A percentile compares a stretch with the other conserved stretches of the same genome.
These are phyloP conservation scores for Pseudovirgaria hyperparasitica DNA, from an alignment of 2,329 filamentous ascomycete species.

Conservation along the genomic window DNA sequence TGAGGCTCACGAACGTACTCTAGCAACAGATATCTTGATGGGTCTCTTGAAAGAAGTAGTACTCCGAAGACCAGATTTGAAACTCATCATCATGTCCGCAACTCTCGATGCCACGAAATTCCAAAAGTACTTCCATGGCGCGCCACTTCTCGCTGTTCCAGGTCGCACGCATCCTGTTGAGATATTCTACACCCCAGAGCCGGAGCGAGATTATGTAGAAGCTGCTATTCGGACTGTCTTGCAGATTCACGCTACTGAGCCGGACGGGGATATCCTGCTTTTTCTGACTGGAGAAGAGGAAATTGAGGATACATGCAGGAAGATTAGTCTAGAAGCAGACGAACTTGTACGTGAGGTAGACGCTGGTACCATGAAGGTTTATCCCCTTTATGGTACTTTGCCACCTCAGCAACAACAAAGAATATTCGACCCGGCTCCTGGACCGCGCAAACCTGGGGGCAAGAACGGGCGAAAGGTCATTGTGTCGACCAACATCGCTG, in stretches of 20 bases:
- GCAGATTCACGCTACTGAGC: slow-evolving; percentile 89
- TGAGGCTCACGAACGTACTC: slow-evolving; percentile 94
- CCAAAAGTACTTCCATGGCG: slow-evolving; percentile 91
- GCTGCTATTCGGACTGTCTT: slow-evolving; percentile 87
- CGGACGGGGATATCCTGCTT: slow-evolving; percentile 81
- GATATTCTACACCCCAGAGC: slow-evolving; percentile 95
- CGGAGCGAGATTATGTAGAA: slow-evolving; percentile 93
- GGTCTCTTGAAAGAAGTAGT: slow-evolving; percentile 88
- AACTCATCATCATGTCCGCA: slow-evolving; percentile 91
- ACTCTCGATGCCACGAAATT: slow-evolving; percentile 97
- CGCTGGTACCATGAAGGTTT: slow-evolving; percentile 77
- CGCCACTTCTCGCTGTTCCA: slow-evolving; percentile 83
- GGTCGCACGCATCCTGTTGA: slow-evolving; percentile 94
- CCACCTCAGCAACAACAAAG: slow-evolving; percentile 87
- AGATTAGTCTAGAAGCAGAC: slow-evolving; percentile 81
- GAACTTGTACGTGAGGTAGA: slow-evolving; percentile 87
- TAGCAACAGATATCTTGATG: slow-evolving; percentile 90
- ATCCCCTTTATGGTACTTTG: slow-evolving; percentile 86
- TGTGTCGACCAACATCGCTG: slow-evolving; percentile 93
- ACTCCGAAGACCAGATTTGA: slow-evolving; percentile 73
- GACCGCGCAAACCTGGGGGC: slow-evolving; percentile 58
- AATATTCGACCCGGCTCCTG: slow-evolving; percentile 85
- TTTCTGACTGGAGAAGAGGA: slow-evolving; percentile 98
- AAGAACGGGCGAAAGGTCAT: slow-evolving; percentile 88
- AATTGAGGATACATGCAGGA: slow-evolving; percentile 90